Base-by-base conservation (phyloP, 2,329 filamentous ascomycete species). In the Fusarium sp. region DNA sequence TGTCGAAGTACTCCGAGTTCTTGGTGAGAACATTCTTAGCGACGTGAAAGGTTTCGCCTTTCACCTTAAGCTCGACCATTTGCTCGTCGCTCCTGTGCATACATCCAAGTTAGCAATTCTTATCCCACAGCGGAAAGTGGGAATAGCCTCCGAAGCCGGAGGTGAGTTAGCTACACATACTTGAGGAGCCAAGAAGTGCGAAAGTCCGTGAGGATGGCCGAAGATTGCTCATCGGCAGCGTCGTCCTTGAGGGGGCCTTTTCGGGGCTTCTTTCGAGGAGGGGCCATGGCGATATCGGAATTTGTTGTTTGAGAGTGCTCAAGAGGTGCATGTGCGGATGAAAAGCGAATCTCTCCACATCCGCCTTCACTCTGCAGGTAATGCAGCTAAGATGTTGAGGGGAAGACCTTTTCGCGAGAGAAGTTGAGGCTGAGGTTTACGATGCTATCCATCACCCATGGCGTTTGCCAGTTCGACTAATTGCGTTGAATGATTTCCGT, bases 1-100 rank as follows among this genome's bases (percentile, higher is more conserved):
- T 56, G 15, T 73, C 67, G 41, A 80, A 80, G 46, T 80, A 80
- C n/a, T 78, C 76, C 2, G 78, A 80, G 47, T 77, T 72, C 24
- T 70, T 69, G 11, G 65, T 74, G 10, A 80, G 71, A 12, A 80
- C 73, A 15, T 63, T 71, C 50, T 70, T 76, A 56, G 78, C 74
- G 16, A 77, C 75, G 16, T 63, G 71, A 26, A 80, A 78, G 4
- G 65, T 68, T 49, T 79, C 77, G 37, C 69, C 72, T 39, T 75
- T 71, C 23, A 68, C 72, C 33, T 68, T 74, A 47, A 80, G 70
- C 52, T 79, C 74, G 15, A 78, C 63, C 11, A 72, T 59, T 35
- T 76, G 72, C n/a, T 77, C 75, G 29, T 76, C 73, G 29, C 69
- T 76, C 50, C 75, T 78, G 28, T 8, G 35, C 38, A 55, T 46